These are phyloP conservation scores for Picea abies DNA, from an alignment of 83 land plant genomes.

Conservation along the genomic window DNA sequence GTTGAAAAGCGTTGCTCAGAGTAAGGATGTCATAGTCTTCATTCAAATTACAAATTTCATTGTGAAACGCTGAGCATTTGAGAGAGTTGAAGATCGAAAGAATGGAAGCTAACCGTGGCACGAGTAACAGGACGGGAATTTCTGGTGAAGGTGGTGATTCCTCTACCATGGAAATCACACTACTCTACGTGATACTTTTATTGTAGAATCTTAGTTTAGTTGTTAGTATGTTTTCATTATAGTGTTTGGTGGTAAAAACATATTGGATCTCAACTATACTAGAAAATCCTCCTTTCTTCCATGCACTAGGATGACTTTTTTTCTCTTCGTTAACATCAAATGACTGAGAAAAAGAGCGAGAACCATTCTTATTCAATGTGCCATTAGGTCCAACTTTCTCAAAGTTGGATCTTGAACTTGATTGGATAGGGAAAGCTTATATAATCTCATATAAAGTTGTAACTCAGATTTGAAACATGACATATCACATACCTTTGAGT, in stretches of 20 bases:
- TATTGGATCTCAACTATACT: constrained; percentile 43
- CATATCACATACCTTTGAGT: too few species aligned
- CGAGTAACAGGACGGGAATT: too few species aligned
- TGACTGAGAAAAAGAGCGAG: not conserved
- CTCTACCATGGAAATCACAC: not conserved
- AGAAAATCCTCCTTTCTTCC: constrained; percentile 52
- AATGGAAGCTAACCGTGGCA: too few species aligned
- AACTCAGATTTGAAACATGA: too few species aligned
- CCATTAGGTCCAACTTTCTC: constrained; percentile 9
- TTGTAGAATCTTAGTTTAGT: constrained; percentile 29
- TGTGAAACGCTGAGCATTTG: too few species aligned
- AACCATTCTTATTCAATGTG: not conserved
- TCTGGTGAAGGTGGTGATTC: too few species aligned
- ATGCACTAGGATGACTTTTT: constrained; percentile 34
- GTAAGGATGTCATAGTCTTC: too few species aligned
- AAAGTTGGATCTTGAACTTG: not conserved
- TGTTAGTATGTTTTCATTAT: constrained; percentile 34
- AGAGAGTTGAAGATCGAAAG: too few species aligned
- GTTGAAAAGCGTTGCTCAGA: too few species aligned
- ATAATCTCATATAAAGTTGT: too few species aligned
- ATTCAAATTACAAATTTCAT: too few species aligned
- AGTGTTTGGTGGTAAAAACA: constrained; percentile 22
- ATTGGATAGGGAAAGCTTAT: not conserved
- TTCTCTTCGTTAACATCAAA: constrained; percentile 46
- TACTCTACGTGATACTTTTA: constrained; percentile 25